phyloP scores from a whole-genome alignment of 257 asterid genomes.

The Verbena officinalis region DNA sequence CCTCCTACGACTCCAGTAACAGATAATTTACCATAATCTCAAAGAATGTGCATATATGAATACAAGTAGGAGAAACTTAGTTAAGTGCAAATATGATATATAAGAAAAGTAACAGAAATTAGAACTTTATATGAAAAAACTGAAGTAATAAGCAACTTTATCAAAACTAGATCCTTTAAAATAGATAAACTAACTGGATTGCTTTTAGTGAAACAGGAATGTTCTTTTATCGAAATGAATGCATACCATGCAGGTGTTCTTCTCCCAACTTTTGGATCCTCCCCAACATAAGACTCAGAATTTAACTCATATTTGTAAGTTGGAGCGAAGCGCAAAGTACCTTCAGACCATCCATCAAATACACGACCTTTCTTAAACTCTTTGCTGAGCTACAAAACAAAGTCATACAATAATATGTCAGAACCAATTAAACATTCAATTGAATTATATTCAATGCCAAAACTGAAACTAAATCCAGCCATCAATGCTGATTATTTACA shows the following conservation, averaged over 20 bases:
- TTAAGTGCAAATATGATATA: neutral
- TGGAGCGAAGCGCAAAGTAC: slow-evolving; percentile 77
- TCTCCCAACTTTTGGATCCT: slow-evolving; percentile 72
- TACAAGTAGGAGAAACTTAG: neutral
- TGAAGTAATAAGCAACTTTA: neutral
- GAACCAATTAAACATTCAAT: neutral
- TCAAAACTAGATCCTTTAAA: neutral
- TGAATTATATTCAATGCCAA: neutral
- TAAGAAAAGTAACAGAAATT: neutral
- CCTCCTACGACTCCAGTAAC: neutral
- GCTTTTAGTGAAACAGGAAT: neutral
- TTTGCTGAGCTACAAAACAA: slow-evolving; percentile 62
- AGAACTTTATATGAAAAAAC: neutral
- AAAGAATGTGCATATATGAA: slow-evolving; percentile 3
- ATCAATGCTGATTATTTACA: neutral
- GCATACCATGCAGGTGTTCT: slow-evolving; percentile 97
- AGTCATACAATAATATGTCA: slow-evolving; percentile 19
- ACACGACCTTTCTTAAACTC: slow-evolving; percentile 83
- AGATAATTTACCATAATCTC: neutral
- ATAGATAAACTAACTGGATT: neutral
- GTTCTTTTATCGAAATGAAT: slow-evolving; percentile 15
- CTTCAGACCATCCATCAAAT: slow-evolving; percentile 99
- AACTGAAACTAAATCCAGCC: neutral
- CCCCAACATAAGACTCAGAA: slow-evolving; percentile 67
- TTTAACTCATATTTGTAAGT: slow-evolving; percentile 83